Evolutionary conservation across 2,329 filamentous ascomycete species (phyloP).

Genomic region (Neofusicoccum cordaticola): DNA sequence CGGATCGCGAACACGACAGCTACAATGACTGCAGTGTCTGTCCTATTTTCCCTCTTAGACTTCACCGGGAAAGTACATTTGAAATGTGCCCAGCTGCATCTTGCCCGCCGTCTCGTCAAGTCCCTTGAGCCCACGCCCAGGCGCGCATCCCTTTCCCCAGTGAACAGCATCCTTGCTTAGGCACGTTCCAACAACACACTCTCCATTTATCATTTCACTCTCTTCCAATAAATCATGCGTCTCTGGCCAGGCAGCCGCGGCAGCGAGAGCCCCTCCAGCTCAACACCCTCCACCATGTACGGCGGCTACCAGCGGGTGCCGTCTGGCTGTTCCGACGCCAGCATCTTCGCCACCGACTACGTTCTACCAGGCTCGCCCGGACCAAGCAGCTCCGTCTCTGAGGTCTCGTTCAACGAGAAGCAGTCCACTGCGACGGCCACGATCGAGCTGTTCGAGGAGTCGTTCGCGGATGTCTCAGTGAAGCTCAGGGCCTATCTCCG

Average conservation of each 20-base stretch:
- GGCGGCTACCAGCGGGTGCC: conserved; percentile 10
- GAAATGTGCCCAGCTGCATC: no score
- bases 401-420: conserved; percentile 1
- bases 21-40: no score
- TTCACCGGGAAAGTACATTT: no score
- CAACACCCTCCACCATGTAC: not conserved
- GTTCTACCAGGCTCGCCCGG: not conserved
- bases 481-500: conserved; percentile 1
- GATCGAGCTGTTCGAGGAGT: not conserved
- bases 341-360: not conserved
- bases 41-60: no score
- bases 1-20: no score
- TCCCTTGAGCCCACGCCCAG: not conserved
- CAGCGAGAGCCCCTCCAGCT: not conserved
- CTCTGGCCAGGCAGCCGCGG: not conserved
- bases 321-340: not conserved
- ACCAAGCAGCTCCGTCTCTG: not conserved
- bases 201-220: not conserved
- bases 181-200: conserved; percentile 6
- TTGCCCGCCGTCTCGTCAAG: not conserved
- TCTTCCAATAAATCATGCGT: not conserved
- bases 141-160: not conserved
- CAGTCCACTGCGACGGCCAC: not conserved
- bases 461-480: not conserved
- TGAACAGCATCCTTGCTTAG: conserved; percentile 7